Evolutionary conservation across 768 basidiomycete genomes (phyloP), one percentile per base, ranked within the genome.

Genomic region (Galerina marginata): DNA sequence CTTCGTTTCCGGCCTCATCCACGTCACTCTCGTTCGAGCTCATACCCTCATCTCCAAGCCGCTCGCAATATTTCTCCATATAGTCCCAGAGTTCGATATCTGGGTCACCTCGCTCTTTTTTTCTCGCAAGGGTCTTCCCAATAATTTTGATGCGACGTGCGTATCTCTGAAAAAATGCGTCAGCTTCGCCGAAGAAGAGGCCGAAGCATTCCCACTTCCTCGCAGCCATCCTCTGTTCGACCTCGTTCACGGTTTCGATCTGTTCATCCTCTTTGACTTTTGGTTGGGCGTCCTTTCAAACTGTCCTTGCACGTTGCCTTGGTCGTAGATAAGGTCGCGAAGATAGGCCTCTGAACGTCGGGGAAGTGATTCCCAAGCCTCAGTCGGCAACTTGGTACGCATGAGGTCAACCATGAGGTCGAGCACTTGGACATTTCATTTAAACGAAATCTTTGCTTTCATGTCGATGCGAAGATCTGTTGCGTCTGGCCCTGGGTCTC

Each of bases 11-110:
- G 20, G 45, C 47, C 38, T 54, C 55, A 26, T 60, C 62, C 44
- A 56, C 59, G 10, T 57, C 54, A 11, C 62, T 64, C 52, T 64
- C 59, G 38, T 64, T 59, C 20, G 62, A 64, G 49, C 62, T 64
- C 59, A 56, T 61, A 4, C 62, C 62, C 20, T 56, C 59, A 52
- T 64, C 56, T 4, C 63, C 63, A 42, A 64, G 55, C 23, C 26
- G 23, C 16, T 46, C 44, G 38, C 61, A 33, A 43, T 61, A 29
- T 37, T 42, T 11, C 23, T 47, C 42, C 29, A 64, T 42, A 45
- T 51, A 64, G 40, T 57, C 25, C 63, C 63, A 64, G 29, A 56
- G 25, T 37, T 37, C 37, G 45, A 37, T 40, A 46, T 64, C 63
- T 29, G 39, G 4, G 14, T 33, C 59, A 7, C 23, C 50, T 53